Conservation (phyloP, 1,284 basidiomycete species). For the Stereum hirsutum region DNA sequence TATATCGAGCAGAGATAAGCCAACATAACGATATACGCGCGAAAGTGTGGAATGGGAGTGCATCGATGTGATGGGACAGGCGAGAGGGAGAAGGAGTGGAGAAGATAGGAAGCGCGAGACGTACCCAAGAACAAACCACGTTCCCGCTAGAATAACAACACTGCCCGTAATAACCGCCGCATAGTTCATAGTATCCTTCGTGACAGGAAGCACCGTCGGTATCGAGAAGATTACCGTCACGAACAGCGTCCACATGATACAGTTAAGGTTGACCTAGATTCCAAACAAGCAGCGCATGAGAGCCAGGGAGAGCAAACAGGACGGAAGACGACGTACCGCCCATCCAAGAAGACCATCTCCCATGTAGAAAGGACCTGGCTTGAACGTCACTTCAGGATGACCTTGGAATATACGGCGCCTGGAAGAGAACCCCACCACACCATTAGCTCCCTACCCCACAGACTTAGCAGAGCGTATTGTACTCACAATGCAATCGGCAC, state of each 20-base stretch:
- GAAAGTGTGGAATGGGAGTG: slow-evolving; percentile 12
- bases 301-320: too few relatives aligned
- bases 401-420: slow-evolving; percentile 60
- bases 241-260: slow-evolving; percentile 64
- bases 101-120: too few relatives aligned
- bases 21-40: slow-evolving; percentile 8
- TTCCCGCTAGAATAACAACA: slow-evolving; percentile 26
- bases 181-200: slow-evolving; percentile 70
- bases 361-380: slow-evolving; percentile 86
- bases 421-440: not conserved
- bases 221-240: slow-evolving; percentile 66
- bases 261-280: slow-evolving; percentile 60
- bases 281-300: too few relatives aligned
- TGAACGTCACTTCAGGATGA: slow-evolving; percentile 81
- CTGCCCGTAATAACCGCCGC: slow-evolving; percentile 38
- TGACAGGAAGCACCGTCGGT: slow-evolving; percentile 66
- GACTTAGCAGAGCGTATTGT: too few relatives aligned
- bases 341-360: slow-evolving; percentile 64
- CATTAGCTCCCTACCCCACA: slow-evolving; percentile 1
- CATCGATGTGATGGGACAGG: not conserved
- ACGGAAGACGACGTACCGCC: too few relatives aligned
- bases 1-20: not conserved
- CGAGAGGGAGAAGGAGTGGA: not conserved
- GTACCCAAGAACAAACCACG: slow-evolving; percentile 7
- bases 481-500: slow-evolving; percentile 58